Evolutionary conservation across 2,329 filamentous ascomycete species (phyloP).

Genomic region (Talaromyces verruculosus): DNA sequence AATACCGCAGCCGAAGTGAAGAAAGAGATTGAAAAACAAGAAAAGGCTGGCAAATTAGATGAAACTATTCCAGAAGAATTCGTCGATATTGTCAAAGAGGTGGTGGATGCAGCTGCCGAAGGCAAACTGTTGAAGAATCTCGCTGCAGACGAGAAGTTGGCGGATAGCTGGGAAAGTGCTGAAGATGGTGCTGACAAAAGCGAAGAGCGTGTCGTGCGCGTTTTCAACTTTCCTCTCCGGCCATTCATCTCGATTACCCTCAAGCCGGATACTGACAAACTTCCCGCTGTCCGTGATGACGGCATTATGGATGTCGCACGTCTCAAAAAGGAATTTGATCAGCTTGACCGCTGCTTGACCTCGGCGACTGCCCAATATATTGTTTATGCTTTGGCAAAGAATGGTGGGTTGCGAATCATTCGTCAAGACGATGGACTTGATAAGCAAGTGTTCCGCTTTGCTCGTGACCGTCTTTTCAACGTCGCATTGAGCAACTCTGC

Average conservation of each 20-base stretch:
- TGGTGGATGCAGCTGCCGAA: constrained; percentile 8
- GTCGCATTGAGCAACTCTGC: constrained; percentile 75
- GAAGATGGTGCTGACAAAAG: constrained; percentile 68
- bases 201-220: constrained; percentile 65
- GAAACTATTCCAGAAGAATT: constrained; percentile 54
- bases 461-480: constrained; percentile 92
- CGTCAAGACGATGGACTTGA: constrained; percentile 90
- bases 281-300: constrained; percentile 69
- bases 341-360: constrained; percentile 90
- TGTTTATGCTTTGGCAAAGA: constrained; percentile 89
- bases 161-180: constrained; percentile 90
- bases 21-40: constrained; percentile 54
- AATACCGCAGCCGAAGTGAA: constrained; percentile 47
- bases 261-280: constrained; percentile 42
- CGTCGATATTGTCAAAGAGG: constrained; percentile 58
- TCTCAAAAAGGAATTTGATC: constrained; percentile 96
- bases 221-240: constrained; percentile 95
- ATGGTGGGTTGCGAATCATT: constrained; percentile 88
- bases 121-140: constrained; percentile 28
- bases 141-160: constrained; percentile 56
- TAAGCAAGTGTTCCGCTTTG: constrained; percentile 86
- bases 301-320: constrained; percentile 88
- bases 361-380: constrained; percentile 89
- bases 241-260: constrained; percentile 91
- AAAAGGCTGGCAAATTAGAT: constrained; percentile 55